phyloP scores from a whole-genome alignment of 208 protist genomes.

The Trypanosoma boissoni region DNA sequence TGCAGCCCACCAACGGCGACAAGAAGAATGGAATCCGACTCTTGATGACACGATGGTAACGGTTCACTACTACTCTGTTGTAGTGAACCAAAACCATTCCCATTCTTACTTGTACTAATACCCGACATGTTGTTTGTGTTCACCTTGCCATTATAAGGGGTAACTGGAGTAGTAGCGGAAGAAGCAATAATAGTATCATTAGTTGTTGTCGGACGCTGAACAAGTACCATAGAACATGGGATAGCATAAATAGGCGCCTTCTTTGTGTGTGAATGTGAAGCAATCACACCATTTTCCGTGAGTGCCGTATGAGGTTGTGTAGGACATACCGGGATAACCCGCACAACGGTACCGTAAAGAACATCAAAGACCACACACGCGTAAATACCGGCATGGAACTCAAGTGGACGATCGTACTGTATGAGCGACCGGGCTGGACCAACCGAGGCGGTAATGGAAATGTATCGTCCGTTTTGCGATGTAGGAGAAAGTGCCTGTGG shows the following conservation, averaged over 20 bases:
- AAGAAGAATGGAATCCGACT: not conserved
- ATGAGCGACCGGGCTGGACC: slow-evolving; percentile 51
- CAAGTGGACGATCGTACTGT: slow-evolving; percentile 36
- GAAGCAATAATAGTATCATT: no score
- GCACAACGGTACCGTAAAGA: slow-evolving; percentile 49
- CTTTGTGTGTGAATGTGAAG: slow-evolving; percentile 20
- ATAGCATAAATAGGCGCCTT: slow-evolving; percentile 59
- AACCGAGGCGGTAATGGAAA: slow-evolving; percentile 63
- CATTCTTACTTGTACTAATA: not conserved
- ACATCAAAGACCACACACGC: slow-evolving; percentile 68
- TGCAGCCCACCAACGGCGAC: slow-evolving; percentile 63
- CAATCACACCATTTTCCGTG: slow-evolving; percentile 30
- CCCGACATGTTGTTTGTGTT: no score
- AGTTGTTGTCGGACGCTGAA: slow-evolving; percentile 18
- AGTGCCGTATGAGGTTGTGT: slow-evolving; percentile 32
- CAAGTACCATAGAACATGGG: slow-evolving; percentile 44
- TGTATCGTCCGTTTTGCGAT: slow-evolving; percentile 68
- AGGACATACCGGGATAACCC: slow-evolving; percentile 66
- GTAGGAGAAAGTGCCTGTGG: slow-evolving; percentile 29
- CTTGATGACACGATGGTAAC: slow-evolving; percentile 20
- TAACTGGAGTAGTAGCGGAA: no score
- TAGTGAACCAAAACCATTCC: not conserved
- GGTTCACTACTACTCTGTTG: slow-evolving; percentile 10
- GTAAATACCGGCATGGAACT: slow-evolving; percentile 55
- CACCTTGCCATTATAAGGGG: no score